phyloP scores from a whole-genome alignment of 257 asterid genomes.

The Nicotiana sylvestris region DNA sequence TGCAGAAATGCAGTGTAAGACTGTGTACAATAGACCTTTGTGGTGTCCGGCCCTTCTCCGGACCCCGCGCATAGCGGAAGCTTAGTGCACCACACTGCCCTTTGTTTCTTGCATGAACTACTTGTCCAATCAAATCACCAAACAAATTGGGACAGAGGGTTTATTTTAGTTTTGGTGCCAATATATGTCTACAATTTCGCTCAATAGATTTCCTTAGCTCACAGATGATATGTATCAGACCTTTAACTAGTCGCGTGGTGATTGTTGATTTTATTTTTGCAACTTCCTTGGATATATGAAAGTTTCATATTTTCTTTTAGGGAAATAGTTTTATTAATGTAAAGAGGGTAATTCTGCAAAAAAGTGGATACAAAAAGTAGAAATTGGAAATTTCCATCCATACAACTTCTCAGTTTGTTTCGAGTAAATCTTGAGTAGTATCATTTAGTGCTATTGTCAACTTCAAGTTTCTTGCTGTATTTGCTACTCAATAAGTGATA shows the following conservation, averaged over 20 bases:
- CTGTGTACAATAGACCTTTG: too few species aligned
- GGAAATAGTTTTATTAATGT: not conserved
- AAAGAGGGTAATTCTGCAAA: not conserved
- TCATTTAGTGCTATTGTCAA: not conserved
- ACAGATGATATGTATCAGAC: not conserved
- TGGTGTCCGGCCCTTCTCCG: too few species aligned
- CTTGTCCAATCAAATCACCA: not conserved
- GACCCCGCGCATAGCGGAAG: too few species aligned
- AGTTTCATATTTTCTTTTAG: not conserved
- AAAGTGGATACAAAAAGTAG: not conserved
- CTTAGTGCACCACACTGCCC: too few species aligned
- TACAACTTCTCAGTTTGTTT: not conserved
- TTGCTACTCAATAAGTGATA: not conserved
- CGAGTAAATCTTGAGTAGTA: conserved; percentile 1
- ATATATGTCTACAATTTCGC: not conserved
- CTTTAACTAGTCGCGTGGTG: not conserved
- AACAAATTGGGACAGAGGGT: not conserved
- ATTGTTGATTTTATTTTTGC: not conserved
- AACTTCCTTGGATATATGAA: not conserved
- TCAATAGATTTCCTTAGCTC: not conserved
- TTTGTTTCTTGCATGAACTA: not conserved
- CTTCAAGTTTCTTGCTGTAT: not conserved
- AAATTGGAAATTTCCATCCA: not conserved
- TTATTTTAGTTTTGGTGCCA: not conserved
- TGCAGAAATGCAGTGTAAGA: too few species aligned